Base-by-base conservation (phyloP, 1,139 yeast genomes). In the Candida gigantensis region DNA sequence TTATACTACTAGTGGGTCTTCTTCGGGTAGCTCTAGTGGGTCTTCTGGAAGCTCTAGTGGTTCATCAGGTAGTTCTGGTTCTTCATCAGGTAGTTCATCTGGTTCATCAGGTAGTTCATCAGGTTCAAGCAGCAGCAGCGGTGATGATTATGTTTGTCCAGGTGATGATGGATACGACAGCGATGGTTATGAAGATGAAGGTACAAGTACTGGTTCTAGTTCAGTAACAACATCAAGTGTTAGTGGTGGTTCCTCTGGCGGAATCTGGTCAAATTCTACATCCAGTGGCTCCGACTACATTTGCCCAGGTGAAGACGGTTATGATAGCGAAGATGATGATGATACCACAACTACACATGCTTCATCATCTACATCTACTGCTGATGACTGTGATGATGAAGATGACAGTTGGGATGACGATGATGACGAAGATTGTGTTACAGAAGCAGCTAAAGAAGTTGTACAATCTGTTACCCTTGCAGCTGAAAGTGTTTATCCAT, bases 361-460 rank as follows among this genome's bases (percentile, higher is more conserved):
- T n/a, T n/a, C n/a, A n/a, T n/a, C n/a, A n/a, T n/a, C n/a, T n/a
- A n/a, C n/a, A n/a, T n/a, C n/a, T n/a, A n/a, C 35, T 3, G 30
- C 32, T 11, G 34, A 29, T 13, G 42, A 43, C 18, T 44, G 44
- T 13, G 48, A 45, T 11, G 50, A 42, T 29, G 54, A 45, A 12
- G 52, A 46, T 28, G 57, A 44, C 27, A 44, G 41, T 16, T 30
- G 41, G 35, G 54, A 45, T 11, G 50, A 45, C 28, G 36, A 34
- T 13, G 50, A 45, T 29, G 36, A 34, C 11, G 39, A 41, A 13
- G 37, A 34, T 11, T 27, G 28, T 12, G 45, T 41, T 8, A 32
- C 30, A 29, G 23, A 28, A 14, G 33, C 32, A 18, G 16, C 10
- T 21, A 20, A 30, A 26, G 28, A 35, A 24, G 17, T 17, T 18